These are phyloP conservation scores for Penicillium soppii DNA, from an alignment of 495 filamentous ascomycete genomes.

Conservation along the genomic window DNA sequence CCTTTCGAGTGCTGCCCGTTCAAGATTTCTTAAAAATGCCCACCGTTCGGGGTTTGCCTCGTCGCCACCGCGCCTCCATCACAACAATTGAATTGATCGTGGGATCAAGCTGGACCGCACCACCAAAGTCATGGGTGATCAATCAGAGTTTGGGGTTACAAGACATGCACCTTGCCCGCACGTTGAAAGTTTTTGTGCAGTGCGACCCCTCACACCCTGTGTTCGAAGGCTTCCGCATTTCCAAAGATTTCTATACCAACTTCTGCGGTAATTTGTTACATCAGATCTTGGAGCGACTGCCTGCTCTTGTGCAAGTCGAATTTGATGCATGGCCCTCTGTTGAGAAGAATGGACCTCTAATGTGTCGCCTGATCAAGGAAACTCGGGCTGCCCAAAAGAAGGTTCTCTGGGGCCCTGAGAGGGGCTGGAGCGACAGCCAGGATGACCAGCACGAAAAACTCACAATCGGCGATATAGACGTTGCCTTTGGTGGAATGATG, in stretches of 20 bases:
- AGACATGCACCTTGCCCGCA: conserved; percentile 59
- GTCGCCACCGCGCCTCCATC: conserved; percentile 63
- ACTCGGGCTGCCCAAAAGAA: conserved; percentile 48
- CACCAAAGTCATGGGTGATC: conserved; percentile 72
- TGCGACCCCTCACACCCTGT: conserved; percentile 71
- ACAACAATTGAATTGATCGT: conserved; percentile 73
- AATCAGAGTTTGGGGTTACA: conserved; percentile 62
- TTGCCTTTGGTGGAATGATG: conserved; percentile 16
- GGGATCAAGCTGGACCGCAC: conserved; percentile 76
- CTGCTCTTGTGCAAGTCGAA: conserved; percentile 59
- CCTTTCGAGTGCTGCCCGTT: conserved; percentile 75
- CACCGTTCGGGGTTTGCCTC: conserved; percentile 42
- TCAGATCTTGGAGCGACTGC: conserved; percentile 58
- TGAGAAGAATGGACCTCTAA: conserved; percentile 64
- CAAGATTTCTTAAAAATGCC: conserved; percentile 67
- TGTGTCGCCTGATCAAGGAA: conserved; percentile 63
- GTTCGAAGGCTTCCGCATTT: conserved; percentile 70
- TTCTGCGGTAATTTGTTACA: conserved; percentile 63
- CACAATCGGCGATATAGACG: conserved; percentile 6
- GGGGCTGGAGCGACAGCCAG: conserved; percentile 57
- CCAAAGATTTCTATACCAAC: conserved; percentile 69
- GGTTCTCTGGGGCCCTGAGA: conserved; percentile 68
- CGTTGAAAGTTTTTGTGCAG: conserved; percentile 74
- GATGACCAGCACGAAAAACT: conserved; percentile 15
- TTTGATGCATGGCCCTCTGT: conserved; percentile 77